Evolutionary conservation across 306 rosid species (phyloP).

Genomic region (Citrullus mucosospermus): DNA sequence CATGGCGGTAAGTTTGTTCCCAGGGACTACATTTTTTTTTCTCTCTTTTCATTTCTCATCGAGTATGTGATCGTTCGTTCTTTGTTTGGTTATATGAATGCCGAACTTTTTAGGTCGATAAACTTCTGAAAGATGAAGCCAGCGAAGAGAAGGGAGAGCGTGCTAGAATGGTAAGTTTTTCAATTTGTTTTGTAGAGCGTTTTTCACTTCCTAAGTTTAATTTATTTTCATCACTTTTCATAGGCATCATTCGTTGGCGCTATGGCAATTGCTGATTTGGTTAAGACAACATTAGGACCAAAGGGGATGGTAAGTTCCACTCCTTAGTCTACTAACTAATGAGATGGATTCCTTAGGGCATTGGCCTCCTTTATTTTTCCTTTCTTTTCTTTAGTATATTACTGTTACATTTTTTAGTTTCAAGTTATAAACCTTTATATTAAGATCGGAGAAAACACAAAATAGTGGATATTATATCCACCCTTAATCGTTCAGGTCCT

Average conservation of each 20-base stretch:
- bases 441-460: not conserved
- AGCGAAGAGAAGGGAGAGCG: slow-evolving; percentile 95
- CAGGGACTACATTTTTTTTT: not conserved
- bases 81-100: slow-evolving; percentile 11
- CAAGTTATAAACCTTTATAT: not conserved
- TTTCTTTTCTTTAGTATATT: not conserved
- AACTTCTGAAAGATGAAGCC: slow-evolving; percentile 82
- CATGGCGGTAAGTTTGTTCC: not conserved
- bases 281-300: slow-evolving; percentile 91
- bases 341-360: not conserved
- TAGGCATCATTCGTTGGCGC: slow-evolving; percentile 95
- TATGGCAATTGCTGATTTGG: slow-evolving; percentile 93
- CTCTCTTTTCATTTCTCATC: not conserved
- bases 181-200: not conserved
- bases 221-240: not conserved
- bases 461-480: not conserved
- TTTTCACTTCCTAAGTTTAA: not conserved
- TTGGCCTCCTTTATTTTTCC: not conserved
- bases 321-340: not conserved
- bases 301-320: slow-evolving; percentile 72
- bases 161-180: slow-evolving; percentile 77
- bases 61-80: not conserved
- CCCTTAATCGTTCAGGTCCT: not conserved
- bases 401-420: not conserved
- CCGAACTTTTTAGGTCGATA: slow-evolving; percentile 30